Percentiles rank a stretch among this genome's conserved stretches.
These are phyloP conservation scores for Geotrichum ghanense DNA, from an alignment of 805 yeast species.

Conservation along the genomic window DNA sequence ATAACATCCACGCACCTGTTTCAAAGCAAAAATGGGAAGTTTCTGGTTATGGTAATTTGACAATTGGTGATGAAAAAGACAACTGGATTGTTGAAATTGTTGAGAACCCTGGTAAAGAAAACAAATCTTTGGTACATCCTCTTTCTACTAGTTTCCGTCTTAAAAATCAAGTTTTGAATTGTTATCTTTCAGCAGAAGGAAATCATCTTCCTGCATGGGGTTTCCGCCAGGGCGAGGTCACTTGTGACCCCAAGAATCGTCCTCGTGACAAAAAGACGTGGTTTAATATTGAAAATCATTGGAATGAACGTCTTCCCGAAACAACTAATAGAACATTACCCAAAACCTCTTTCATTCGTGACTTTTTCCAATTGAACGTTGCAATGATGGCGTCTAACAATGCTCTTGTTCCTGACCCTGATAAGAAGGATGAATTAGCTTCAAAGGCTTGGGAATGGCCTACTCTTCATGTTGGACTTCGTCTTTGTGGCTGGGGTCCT, in stretches of 20 bases:
- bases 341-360: constrained; percentile 46
- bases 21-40: constrained; percentile 64
- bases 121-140: constrained; percentile 37
- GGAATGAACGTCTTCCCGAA: constrained; percentile 36
- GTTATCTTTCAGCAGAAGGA: constrained; percentile 82
- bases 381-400: constrained; percentile 81
- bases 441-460: constrained; percentile 85
- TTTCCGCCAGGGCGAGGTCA: constrained; percentile 93
- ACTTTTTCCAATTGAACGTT: constrained; percentile 58
- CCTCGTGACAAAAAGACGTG: constrained; percentile 51
- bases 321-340: constrained; percentile 32
- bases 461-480: constrained; percentile 48
- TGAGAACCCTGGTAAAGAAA: constrained; percentile 26
- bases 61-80: constrained; percentile 68
- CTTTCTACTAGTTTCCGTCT: constrained; percentile 75
- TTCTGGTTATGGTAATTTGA: constrained; percentile 69
- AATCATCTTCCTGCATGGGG: constrained; percentile 89
- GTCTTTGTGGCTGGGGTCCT: constrained; percentile 67
- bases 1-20: constrained; percentile 65
- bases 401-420: constrained; percentile 67
- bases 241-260: constrained; percentile 44
- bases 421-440: constrained; percentile 60
- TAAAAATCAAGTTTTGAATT: constrained; percentile 53
- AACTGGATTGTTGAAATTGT: constrained; percentile 85
- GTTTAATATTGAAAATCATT: constrained; percentile 75